Base-by-base conservation (phyloP, 2,329 filamentous ascomycete genomes). In the Sporothrix luriei region DNA sequence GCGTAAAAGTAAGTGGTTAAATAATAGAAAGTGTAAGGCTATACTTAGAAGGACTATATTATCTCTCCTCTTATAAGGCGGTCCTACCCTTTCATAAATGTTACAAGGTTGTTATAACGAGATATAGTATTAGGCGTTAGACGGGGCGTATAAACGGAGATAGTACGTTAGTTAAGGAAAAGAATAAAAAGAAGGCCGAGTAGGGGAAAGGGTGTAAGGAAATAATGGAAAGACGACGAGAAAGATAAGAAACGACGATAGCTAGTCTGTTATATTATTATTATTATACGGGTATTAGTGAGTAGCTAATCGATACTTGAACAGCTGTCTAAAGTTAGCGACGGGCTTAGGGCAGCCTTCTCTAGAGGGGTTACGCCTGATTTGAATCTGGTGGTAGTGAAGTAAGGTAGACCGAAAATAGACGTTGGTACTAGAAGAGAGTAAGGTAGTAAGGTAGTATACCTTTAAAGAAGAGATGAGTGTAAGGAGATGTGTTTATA, bases 281-380 rank as follows among this genome's bases (percentile, higher is more conserved):
- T 33, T 7, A 33, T 33, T 33, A 33, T 7, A 33, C 33, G 33
- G 33, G 55, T 14, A 33, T 3, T 59, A 29, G 29, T n/a, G 24
- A 57, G n/a, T 19, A 38, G 29, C 55, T 19, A 59, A 59, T 59
- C 33, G 55, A 59, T 33, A 4, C 29, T 19, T 16, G 24, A 24
- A 29, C 11, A 40, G 33, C 29, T 59, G 55, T 59, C 55, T 29
- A 29, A 59, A n/a, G 19, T 19, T 29, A 29, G 55, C 55, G 29
- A 59, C 51, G 5, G 21, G 51, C 51, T n/a, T 19, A 40, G 29
- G 55, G n/a, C 55, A 59, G 55, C 55, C 55, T 59, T 59, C 29
- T 21, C 29, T 2, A 26, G 13, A 33, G 19, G 19, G 19, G 19
- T 46, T 10, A 29, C 26, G 26, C 16, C 16, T 21, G 33, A 43